Conservation (phyloP, 768 basidiomycete genomes). For the Cystofilobasidium bisporidii region DNA sequence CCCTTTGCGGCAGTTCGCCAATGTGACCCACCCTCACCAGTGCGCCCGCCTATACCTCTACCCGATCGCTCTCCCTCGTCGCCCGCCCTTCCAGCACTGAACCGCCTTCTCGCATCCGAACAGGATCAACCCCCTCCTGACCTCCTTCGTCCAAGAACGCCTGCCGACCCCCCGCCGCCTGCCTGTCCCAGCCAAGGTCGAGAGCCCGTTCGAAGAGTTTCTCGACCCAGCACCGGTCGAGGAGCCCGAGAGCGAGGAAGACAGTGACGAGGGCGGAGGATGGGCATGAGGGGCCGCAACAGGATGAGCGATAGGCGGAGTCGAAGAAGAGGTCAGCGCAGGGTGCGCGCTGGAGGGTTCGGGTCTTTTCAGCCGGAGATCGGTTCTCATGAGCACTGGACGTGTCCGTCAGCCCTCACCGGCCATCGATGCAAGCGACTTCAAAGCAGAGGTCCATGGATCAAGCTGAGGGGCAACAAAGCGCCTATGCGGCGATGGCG, state of each 20-base stretch:
- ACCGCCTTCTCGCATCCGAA: background rate
- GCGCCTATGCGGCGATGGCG: conserved; percentile 42
- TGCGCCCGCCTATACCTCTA: background rate
- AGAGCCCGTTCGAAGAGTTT: background rate
- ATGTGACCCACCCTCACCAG: conserved; percentile 7
- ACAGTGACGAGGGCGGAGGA: background rate
- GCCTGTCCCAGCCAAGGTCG: background rate
- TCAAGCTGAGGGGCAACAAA: background rate
- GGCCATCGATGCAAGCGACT: no score
- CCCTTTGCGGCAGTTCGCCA: conserved; percentile 1
- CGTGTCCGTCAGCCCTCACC: no score
- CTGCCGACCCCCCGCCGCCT: background rate
- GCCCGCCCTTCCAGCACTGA: no score
- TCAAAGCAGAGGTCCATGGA: no score
- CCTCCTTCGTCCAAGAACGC: background rate
- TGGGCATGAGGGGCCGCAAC: background rate
- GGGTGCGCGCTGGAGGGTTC: no score
- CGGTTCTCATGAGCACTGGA: no score
- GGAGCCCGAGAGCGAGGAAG: background rate
- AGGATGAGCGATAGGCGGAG: no score
- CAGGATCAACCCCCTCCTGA: conserved; percentile 11
- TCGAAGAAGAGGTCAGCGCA: no score
- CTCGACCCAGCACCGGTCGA: background rate
- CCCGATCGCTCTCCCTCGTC: no score
- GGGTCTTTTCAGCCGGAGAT: no score